A percentile compares a stretch with the other conserved stretches of the same genome.
These are phyloP conservation scores for rapeseed (Brassica napus) DNA, from an alignment of 345 rosid genomes.

Conservation along the genomic window DNA sequence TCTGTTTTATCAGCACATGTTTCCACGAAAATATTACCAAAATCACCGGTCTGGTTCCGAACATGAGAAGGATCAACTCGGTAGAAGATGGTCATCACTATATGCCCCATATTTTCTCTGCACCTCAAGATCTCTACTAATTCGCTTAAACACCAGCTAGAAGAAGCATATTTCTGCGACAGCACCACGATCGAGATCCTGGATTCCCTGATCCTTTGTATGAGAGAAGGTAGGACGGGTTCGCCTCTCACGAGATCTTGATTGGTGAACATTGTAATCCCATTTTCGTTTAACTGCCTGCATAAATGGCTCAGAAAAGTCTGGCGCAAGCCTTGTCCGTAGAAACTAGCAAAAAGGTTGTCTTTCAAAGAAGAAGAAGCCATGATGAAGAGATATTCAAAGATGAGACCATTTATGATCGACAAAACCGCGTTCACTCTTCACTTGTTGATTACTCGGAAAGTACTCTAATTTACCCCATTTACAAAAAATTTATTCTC, in stretches of 20 bases:
- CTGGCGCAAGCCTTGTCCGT: background rate
- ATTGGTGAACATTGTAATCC: background rate
- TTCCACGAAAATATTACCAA: background rate
- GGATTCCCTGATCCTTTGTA: background rate
- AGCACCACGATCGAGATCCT: background rate
- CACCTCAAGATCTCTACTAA: background rate
- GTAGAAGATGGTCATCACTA: background rate
- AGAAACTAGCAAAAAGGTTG: background rate
- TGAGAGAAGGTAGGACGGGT: background rate
- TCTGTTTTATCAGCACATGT: background rate
- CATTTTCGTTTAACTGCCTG: background rate
- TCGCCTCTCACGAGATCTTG: background rate
- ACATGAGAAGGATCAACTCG: constrained; percentile 2
- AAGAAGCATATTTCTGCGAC: background rate
- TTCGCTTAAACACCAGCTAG: background rate
- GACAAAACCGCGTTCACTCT: too few relatives aligned
- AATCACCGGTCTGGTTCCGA: background rate
- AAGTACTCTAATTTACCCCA: too few relatives aligned
- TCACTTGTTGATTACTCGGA: too few relatives aligned
- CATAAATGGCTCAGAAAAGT: background rate
- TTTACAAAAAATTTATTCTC: too few relatives aligned
- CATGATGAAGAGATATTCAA: background rate
- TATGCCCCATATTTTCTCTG: background rate
- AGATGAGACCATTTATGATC: too few relatives aligned
- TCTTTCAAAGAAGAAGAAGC: background rate